A percentile compares a stretch with the other conserved stretches of the same genome.
phyloP scores from a whole-genome alignment of 2,329 filamentous ascomycete species.

The Sclerotinia subarctica region DNA sequence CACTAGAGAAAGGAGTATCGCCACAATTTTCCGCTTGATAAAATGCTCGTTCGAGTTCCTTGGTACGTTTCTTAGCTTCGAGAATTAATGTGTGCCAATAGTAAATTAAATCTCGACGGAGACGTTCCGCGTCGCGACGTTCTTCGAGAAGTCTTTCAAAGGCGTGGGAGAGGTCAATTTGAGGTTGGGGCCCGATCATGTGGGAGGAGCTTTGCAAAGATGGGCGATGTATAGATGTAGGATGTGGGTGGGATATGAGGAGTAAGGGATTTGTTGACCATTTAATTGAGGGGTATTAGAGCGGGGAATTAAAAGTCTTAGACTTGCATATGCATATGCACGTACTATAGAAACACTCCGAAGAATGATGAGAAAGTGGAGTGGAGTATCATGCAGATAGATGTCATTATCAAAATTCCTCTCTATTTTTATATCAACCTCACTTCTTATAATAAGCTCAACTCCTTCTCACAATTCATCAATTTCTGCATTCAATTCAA shows the following conservation, averaged over 20 bases:
- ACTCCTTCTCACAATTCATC: background rate
- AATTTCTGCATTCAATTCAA: background rate
- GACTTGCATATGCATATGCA: constrained; percentile 18
- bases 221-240: background rate
- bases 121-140: constrained; percentile 5
- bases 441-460: background rate
- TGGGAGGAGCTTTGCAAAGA: background rate
- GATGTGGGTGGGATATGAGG: background rate
- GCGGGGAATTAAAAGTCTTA: constrained; percentile 7
- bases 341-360: constrained; percentile 6
- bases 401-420: constrained; percentile 7
- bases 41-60: background rate
- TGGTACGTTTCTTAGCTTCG: background rate
- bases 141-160: constrained; percentile 19
- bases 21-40: constrained; percentile 8
- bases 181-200: background rate
- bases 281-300: background rate
- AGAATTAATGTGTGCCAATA: constrained; percentile 16
- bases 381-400: background rate
- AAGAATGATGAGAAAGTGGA: constrained; percentile 9
- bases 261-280: background rate
- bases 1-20: constrained; percentile 13
- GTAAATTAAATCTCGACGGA: constrained; percentile 5
- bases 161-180: constrained; percentile 17
- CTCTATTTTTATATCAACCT: constrained; percentile 12